Base-by-base conservation (phyloP, 2,329 filamentous ascomycete species). In the Epichloe gansuensis region DNA sequence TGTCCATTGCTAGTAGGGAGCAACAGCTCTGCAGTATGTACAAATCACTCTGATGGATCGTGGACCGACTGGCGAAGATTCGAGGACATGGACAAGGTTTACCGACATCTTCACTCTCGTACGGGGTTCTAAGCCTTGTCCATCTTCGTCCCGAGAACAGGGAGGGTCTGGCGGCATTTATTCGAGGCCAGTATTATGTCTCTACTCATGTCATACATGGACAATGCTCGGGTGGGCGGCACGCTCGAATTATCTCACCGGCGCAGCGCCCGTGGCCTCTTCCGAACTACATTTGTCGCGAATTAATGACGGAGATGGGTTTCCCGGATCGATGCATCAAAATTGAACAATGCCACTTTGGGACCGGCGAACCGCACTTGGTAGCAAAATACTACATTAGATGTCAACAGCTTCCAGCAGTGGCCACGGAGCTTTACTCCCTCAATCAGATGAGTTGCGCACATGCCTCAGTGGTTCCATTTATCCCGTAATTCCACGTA, bases 111-210 rank as follows among this genome's bases (percentile, higher is more conserved):
- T 77, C 44, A 86, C 83, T 0, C 87, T 88, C 8, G 6, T 28
- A 28, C 28, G 25, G 7, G 7, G 7, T 28, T n/a, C n/a, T n/a
- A 8, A 8, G 8, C 7, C 28, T 8, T 28, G 28, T 28, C 65
- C 82, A 85, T 61, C 75, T 89, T 13, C 73, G 76, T 50, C 85
- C 86, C 0, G 71, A 78, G 6, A 82, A 88, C 56, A 74, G 72
- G 39, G 67, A 75, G 56, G 70, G 72, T n/a, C 70, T 90, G 42
- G 84, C 85, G 0, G 45, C 62, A 0, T 90, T 80, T 71, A 72
- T 77, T 53, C 84, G 86, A 0, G 86, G 86, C 38, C 85, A 90
- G 67, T 90, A 88, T 62, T 90, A 88, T 62, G 75, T 87, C 55
- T 85, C 82, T 0, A 68, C 88, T 46, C 69, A 85, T 21, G 17